phyloP scores from a whole-genome alignment of 2,329 filamentous ascomycete species.

The Aspergillus thermomutatus region DNA sequence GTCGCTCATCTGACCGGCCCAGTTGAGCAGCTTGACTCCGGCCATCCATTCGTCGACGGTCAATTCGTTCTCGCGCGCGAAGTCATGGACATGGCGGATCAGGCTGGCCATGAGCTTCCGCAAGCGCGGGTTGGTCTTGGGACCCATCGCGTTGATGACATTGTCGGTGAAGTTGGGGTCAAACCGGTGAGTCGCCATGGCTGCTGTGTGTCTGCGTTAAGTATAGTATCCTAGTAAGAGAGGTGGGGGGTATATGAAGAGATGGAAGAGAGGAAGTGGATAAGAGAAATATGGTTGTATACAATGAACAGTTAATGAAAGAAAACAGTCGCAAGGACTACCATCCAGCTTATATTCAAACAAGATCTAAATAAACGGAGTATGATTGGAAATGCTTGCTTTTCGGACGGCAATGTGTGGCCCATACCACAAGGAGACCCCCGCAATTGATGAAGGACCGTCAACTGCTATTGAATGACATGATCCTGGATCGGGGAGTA shows the following conservation, averaged over 20 bases:
- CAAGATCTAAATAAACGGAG: not conserved
- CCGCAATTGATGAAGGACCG: not conserved
- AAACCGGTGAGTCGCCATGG: slow-evolving; percentile 33
- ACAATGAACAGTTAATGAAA: not conserved
- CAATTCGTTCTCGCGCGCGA: slow-evolving; percentile 56
- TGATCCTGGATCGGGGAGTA: not conserved
- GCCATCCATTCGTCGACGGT: slow-evolving; percentile 59
- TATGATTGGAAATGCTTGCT: slow-evolving; percentile 6
- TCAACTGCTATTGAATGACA: not conserved
- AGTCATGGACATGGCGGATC: slow-evolving; percentile 58
- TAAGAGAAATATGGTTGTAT: not conserved
- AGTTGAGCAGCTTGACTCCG: slow-evolving; percentile 57
- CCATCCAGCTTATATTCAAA: not conserved
- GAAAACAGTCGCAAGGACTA: not conserved
- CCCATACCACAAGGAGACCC: not conserved
- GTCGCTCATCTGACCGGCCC: slow-evolving; percentile 61
- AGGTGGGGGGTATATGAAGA: not conserved
- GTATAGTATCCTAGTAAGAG: not conserved
- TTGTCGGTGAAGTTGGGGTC: slow-evolving; percentile 59
- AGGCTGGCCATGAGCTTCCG: slow-evolving; percentile 57
- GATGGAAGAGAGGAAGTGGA: slow-evolving; percentile 4
- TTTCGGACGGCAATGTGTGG: slow-evolving; percentile 1
- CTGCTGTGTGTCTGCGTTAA: slow-evolving; percentile 1
- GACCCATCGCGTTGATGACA: slow-evolving; percentile 71
- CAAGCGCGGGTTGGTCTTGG: slow-evolving; percentile 65